Evolutionary conservation across 768 basidiomycete genomes (phyloP).

Genomic region (Mycena indigotica): DNA sequence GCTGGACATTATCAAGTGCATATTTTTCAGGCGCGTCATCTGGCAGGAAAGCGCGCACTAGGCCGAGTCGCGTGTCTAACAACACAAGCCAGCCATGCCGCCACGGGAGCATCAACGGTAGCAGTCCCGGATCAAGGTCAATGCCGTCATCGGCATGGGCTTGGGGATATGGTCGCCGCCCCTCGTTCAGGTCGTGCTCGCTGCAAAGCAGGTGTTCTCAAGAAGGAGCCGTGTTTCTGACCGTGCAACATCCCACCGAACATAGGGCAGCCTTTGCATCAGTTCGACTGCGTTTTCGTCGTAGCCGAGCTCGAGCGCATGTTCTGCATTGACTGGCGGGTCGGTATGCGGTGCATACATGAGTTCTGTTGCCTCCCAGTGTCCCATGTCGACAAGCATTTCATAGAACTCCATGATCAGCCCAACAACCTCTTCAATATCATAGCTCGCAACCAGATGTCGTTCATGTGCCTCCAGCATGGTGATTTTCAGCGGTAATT

Average conservation of each 20-base stretch:
- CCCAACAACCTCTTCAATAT: conserved; percentile 10
- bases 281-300: conserved; percentile 3
- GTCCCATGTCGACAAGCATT: conserved; percentile 13
- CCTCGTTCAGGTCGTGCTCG: not conserved
- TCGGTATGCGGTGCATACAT: conserved; percentile 8
- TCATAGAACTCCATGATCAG: conserved; percentile 14
- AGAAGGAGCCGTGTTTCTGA: not conserved
- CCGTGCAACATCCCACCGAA: not conserved
- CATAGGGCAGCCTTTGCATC: conserved; percentile 12
- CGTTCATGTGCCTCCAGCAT: conserved; percentile 10
- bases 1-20: not conserved
- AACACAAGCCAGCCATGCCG: conserved; percentile 13
- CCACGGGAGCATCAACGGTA: conserved; percentile 9
- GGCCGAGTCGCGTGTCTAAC: conserved; percentile 16
- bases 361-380: conserved; percentile 9
- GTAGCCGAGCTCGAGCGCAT: conserved; percentile 12
- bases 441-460: conserved; percentile 3
- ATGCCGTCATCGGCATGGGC: too few species aligned
- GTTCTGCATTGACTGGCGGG: conserved; percentile 3
- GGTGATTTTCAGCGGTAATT: conserved; percentile 3
- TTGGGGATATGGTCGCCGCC: conserved; percentile 10
- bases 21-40: not conserved
- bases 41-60: conserved; percentile 6
- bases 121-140: conserved; percentile 15
- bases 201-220: conserved; percentile 8